Evolutionary conservation across 352 stramenopile genomes (phyloP).

Genomic region (Globisporangium yorkense): DNA sequence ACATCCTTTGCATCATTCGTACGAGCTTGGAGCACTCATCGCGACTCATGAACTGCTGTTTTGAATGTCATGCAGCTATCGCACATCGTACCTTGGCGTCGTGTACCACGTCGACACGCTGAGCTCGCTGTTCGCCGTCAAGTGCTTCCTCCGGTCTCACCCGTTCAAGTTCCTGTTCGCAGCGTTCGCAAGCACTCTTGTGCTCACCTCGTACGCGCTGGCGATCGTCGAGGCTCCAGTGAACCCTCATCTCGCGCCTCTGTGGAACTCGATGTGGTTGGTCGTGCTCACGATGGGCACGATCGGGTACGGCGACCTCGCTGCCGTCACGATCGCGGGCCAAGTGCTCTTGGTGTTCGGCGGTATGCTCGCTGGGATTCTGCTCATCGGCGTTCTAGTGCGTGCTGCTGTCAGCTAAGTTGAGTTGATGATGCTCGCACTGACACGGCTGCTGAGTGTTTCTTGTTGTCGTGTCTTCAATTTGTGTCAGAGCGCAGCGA

Average conservation of each 20-base stretch:
- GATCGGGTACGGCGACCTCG: conserved; percentile 68
- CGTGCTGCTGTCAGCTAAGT: conserved; percentile 3
- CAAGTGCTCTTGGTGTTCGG: conserved; percentile 57
- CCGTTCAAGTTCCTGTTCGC: conserved; percentile 53
- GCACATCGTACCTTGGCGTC: conserved; percentile 63
- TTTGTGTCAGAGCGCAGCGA: conserved; percentile 40
- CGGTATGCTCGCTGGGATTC: conserved; percentile 63
- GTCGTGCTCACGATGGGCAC: conserved; percentile 73
- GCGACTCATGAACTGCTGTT: not conserved
- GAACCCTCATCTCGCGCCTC: conserved; percentile 52
- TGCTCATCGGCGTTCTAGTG: conserved; percentile 66
- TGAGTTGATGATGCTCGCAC: not conserved
- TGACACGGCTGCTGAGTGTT: not conserved
- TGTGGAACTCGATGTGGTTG: conserved; percentile 62
- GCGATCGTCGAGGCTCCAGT: conserved; percentile 60
- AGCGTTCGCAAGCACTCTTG: conserved; percentile 31
- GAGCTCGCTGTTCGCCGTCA: conserved; percentile 75
- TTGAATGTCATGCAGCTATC: conserved; percentile 33
- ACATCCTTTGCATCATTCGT: no score
- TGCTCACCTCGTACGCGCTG: conserved; percentile 59
- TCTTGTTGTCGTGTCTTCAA: no score
- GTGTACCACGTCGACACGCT: conserved; percentile 74
- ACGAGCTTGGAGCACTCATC: not conserved
- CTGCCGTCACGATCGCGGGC: conserved; percentile 41
- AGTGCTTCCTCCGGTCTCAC: conserved; percentile 67